phyloP scores from a whole-genome alignment of 768 basidiomycete genomes.

The Lentinula sp. region DNA sequence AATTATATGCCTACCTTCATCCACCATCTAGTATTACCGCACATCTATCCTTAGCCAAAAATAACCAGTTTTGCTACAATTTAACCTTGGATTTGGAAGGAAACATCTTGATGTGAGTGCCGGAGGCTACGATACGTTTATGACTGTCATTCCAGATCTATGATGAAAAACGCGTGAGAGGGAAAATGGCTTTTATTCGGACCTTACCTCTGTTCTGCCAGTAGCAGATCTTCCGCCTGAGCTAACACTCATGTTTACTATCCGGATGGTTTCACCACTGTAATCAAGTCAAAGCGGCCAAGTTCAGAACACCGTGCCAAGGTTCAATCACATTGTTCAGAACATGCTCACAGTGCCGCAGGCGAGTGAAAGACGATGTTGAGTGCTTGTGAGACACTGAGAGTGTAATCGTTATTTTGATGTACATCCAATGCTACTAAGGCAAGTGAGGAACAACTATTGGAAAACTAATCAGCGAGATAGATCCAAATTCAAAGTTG shows the following conservation, averaged over 20 bases:
- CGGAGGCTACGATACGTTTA: constrained; percentile 25
- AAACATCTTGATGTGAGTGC: constrained; percentile 26
- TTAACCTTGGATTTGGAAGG: constrained; percentile 13
- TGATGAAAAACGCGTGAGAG: not conserved
- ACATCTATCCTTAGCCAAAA: too few relatives aligned
- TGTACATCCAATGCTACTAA: not conserved
- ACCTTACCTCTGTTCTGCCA: constrained; percentile 25
- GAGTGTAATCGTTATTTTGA: not conserved
- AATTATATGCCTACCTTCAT: too few relatives aligned
- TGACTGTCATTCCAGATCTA: constrained; percentile 28
- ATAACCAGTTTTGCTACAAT: not conserved
- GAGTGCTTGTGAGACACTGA: constrained; percentile 25
- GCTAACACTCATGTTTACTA: constrained; percentile 25
- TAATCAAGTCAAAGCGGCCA: not conserved
- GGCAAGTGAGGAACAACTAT: constrained; percentile 2
- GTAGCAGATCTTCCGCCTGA: constrained; percentile 23
- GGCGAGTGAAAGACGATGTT: constrained; percentile 28
- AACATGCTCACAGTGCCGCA: constrained; percentile 20
- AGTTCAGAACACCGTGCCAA: not conserved
- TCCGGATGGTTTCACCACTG: constrained; percentile 24
- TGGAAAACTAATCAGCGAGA: not conserved
- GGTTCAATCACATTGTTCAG: not conserved
- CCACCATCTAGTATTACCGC: too few relatives aligned
- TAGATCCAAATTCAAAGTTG: constrained; percentile 1
- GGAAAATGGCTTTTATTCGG: not conserved